A percentile compares a stretch with the other conserved stretches of the same genome.
Conservation (phyloP, 2,329 filamentous ascomycete species). For the Stachybotrys elegans region DNA sequence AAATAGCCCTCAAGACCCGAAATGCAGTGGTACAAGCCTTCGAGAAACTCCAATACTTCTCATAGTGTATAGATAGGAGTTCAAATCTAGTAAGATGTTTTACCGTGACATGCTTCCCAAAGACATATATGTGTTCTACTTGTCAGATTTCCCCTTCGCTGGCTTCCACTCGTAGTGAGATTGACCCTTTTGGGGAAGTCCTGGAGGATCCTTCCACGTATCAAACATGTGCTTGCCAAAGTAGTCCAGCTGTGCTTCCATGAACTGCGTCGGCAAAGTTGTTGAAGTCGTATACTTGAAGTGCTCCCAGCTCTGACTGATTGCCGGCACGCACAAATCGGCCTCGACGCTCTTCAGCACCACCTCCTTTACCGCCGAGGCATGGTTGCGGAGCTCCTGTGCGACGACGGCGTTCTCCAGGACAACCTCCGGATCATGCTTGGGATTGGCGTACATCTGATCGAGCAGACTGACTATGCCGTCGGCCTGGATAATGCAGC, state of each 20-base stretch:
- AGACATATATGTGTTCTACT: no score
- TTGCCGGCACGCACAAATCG: constrained; percentile 55
- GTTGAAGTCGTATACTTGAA: constrained; percentile 58
- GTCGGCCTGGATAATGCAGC: constrained; percentile 67
- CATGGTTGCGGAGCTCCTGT: constrained; percentile 46
- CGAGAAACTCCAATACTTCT: constrained; percentile 4
- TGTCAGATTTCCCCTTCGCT: not conserved
- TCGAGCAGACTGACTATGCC: constrained; percentile 57
- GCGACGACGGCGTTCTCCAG: constrained; percentile 37
- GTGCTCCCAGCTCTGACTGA: constrained; percentile 61
- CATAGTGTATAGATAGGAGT: no score
- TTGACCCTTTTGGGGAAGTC: not conserved
- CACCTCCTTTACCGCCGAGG: constrained; percentile 48
- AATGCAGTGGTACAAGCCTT: constrained; percentile 9
- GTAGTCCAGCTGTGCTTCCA: constrained; percentile 67
- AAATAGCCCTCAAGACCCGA: constrained; percentile 12
- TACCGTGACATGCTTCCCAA: not conserved
- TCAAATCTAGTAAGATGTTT: not conserved
- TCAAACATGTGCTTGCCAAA: constrained; percentile 53
- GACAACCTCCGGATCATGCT: not conserved
- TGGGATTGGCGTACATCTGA: constrained; percentile 26
- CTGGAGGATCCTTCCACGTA: not conserved
- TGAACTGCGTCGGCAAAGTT: constrained; percentile 61
- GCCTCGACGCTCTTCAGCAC: constrained; percentile 48
- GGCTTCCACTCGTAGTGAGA: constrained; percentile 1